A percentile compares a stretch with the other conserved stretches of the same genome.
Evolutionary conservation across 2,329 filamentous ascomycete genomes (phyloP).

Genomic region (Colletotrichum australisinense): DNA sequence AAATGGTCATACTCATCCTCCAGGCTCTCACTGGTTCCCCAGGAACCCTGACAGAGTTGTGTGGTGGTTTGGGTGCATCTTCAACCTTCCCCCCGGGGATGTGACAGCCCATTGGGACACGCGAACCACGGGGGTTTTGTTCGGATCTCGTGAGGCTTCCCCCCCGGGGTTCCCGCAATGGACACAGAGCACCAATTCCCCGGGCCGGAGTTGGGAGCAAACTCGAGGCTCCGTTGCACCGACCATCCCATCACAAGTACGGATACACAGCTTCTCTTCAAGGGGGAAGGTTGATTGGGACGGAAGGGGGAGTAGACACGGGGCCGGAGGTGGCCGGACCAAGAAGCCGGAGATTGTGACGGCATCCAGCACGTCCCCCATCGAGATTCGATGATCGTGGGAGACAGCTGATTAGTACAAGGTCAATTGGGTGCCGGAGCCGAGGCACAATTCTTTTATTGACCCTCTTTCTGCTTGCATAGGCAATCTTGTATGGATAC

Average conservation of each 20-base stretch:
- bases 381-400: not conserved
- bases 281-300: not conserved
- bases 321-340: slow-evolving; percentile 22
- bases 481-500: not conserved
- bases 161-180: not conserved
- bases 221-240: slow-evolving; percentile 14
- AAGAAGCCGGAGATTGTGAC: slow-evolving; percentile 31
- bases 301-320: slow-evolving; percentile 10
- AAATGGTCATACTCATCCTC: slow-evolving; percentile 29
- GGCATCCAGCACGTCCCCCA: slow-evolving; percentile 6
- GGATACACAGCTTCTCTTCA: not conserved
- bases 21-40: slow-evolving; percentile 20
- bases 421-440: slow-evolving; percentile 28
- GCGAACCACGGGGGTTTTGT: not conserved
- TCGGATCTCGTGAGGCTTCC: not conserved
- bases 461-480: slow-evolving; percentile 18
- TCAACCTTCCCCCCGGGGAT: not conserved
- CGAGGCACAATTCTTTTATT: slow-evolving; percentile 28
- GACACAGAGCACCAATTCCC: not conserved
- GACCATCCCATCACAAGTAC: slow-evolving; percentile 9
- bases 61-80: not conserved
- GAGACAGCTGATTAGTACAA: not conserved
- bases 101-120: slow-evolving; percentile 13
- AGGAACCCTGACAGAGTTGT: slow-evolving; percentile 3
- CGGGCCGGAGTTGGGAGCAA: slow-evolving; percentile 12